Percentiles rank a stretch among this genome's conserved stretches.
Conservation (phyloP, 345 rosid genomes). For the Dipteronia sinensis region DNA sequence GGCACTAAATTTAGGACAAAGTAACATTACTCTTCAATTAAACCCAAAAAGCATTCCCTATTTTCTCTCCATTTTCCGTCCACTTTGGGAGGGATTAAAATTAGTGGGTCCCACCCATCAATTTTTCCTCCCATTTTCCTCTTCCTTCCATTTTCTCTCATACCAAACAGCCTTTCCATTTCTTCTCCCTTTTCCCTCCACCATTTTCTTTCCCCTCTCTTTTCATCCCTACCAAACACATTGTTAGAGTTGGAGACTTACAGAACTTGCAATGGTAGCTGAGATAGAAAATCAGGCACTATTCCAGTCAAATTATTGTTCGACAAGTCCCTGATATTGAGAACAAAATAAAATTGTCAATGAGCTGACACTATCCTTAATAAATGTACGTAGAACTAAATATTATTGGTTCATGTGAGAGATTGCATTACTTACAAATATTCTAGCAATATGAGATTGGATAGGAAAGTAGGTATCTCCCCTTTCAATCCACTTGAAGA, state of each 20-base stretch:
- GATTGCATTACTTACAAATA: conserved; percentile 15
- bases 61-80: no score
- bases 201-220: no score
- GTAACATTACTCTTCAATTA: no score
- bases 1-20: no score
- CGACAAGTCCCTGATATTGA: conserved; percentile 47
- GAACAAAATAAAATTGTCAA: neutral
- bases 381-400: neutral
- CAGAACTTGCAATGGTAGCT: conserved; percentile 40
- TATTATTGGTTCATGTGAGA: neutral
- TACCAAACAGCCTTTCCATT: no score
- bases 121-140: no score
- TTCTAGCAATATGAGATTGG: conserved; percentile 45
- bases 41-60: no score
- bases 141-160: no score
- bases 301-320: conserved; percentile 49
- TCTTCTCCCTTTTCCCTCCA: no score
- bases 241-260: conserved; percentile 30
- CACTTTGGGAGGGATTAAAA: no score
- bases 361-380: neutral
- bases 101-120: no score
- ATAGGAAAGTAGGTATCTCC: conserved; percentile 32
- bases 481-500: conserved; percentile 46
- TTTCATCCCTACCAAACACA: no score
- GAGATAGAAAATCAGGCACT: conserved; percentile 48